These are phyloP conservation scores for Acidiella bohemica DNA, from an alignment of 495 filamentous ascomycete species.

Conservation along the genomic window DNA sequence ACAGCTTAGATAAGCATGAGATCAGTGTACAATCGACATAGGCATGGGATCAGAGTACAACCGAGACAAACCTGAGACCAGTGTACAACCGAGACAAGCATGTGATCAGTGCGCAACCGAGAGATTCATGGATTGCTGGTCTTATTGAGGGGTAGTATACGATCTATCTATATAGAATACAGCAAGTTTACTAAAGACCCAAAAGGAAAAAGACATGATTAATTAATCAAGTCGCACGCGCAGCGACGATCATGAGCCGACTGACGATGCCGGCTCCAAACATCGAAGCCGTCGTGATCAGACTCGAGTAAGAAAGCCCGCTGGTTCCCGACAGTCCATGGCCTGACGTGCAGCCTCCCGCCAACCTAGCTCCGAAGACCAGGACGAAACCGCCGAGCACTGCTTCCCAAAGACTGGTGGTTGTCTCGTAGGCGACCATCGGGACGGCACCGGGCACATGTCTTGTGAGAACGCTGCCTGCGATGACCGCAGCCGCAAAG, in stretches of 20 bases:
- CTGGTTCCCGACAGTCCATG: conserved; percentile 46
- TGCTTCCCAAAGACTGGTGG: conserved; percentile 16
- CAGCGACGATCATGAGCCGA: neutral
- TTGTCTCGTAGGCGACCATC: neutral
- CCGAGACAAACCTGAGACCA: too few relatives aligned
- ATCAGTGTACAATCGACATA: too few relatives aligned
- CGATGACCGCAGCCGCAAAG: conserved; percentile 34
- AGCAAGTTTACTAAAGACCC: too few relatives aligned
- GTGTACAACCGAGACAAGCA: too few relatives aligned
- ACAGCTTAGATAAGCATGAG: too few relatives aligned
- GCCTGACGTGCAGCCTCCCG: conserved; percentile 45
- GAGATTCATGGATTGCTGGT: too few relatives aligned
- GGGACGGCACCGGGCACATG: neutral
- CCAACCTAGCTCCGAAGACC: conserved; percentile 39
- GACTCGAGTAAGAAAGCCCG: conserved; percentile 37
- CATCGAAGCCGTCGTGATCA: conserved; percentile 37
- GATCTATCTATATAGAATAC: too few relatives aligned
- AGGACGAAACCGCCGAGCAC: conserved; percentile 38
- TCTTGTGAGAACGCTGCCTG: conserved; percentile 29
- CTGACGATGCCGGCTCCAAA: conserved; percentile 34
- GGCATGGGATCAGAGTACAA: too few relatives aligned
- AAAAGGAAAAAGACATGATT: too few relatives aligned
- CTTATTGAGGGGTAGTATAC: too few relatives aligned
- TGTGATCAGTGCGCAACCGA: too few relatives aligned
- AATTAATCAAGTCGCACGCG: too few relatives aligned